Conservation (phyloP, 768 basidiomycete genomes). For the Calocera viscosa region DNA sequence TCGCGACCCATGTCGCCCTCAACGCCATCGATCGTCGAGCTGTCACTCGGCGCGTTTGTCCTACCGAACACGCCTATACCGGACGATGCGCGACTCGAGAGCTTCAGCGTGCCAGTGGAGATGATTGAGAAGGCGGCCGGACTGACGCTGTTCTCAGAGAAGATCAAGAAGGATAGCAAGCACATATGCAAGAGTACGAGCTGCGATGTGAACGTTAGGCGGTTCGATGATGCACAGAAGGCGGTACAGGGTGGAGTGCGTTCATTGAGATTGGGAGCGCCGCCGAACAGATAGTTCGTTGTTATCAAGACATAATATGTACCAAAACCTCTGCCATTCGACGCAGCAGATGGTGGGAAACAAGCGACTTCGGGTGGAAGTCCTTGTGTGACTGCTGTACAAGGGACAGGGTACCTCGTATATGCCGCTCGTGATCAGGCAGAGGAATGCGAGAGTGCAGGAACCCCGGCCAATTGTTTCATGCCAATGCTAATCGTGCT, state of each 20-base stretch:
- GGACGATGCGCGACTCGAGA: slow-evolving; percentile 65
- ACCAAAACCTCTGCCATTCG: too few relatives aligned
- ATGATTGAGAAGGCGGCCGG: slow-evolving; percentile 84
- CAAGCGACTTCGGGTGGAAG: too few relatives aligned
- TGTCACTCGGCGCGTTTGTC: slow-evolving; percentile 87
- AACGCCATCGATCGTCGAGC: slow-evolving; percentile 55
- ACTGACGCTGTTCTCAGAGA: slow-evolving; percentile 72
- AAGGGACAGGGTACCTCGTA: too few relatives aligned
- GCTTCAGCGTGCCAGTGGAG: slow-evolving; percentile 81
- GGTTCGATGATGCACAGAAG: slow-evolving; percentile 85
- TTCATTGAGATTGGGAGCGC: neutral
- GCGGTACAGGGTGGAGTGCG: neutral
- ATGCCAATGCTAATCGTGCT: too few relatives aligned
- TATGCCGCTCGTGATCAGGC: too few relatives aligned
- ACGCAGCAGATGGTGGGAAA: too few relatives aligned
- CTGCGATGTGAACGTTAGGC: slow-evolving; percentile 76
- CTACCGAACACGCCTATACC: slow-evolving; percentile 89
- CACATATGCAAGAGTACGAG: slow-evolving; percentile 81
- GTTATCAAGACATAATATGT: too few relatives aligned
- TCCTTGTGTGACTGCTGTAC: too few relatives aligned
- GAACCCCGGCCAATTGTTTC: too few relatives aligned
- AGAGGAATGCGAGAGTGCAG: too few relatives aligned
- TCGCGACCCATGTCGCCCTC: slow-evolving; percentile 61
- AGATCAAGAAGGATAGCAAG: slow-evolving; percentile 57
- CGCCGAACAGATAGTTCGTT: neutral